Conservation (phyloP, 768 basidiomycete species). For the Fomitopsis pulvina region DNA sequence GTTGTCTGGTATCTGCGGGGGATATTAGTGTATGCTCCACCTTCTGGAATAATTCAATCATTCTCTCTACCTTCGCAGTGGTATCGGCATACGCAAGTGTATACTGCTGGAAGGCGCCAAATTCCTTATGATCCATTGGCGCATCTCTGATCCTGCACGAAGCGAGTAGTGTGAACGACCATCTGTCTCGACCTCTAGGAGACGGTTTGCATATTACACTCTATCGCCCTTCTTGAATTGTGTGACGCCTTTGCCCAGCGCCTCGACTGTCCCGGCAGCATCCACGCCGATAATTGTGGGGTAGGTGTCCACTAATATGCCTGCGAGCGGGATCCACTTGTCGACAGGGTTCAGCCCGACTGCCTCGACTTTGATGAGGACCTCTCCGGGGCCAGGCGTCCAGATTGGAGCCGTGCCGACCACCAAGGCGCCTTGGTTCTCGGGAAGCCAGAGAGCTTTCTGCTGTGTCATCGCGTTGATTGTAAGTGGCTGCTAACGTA, state of each 20-base stretch:
- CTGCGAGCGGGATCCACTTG: slow-evolving; percentile 13
- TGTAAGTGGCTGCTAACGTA: too few species aligned
- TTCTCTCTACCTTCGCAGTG: slow-evolving; percentile 13
- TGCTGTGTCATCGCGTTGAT: slow-evolving; percentile 4
- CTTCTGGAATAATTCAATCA: slow-evolving; percentile 14
- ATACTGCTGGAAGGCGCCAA: slow-evolving; percentile 17
- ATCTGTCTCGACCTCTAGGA: too few species aligned
- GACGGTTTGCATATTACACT: slow-evolving; percentile 23
- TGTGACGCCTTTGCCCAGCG: slow-evolving; percentile 27
- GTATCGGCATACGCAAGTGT: slow-evolving; percentile 18
- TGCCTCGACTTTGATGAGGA: slow-evolving; percentile 35
- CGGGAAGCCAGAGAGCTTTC: slow-evolving; percentile 10
- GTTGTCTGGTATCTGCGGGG: slow-evolving; percentile 27
- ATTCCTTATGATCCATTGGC: not conserved
- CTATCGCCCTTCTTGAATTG: slow-evolving; percentile 28
- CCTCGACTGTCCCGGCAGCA: slow-evolving; percentile 16
- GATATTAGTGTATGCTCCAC: not conserved
- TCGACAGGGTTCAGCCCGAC: slow-evolving; percentile 36
- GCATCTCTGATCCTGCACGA: not conserved
- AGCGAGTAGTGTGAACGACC: too few species aligned
- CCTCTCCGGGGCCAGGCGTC: slow-evolving; percentile 30
- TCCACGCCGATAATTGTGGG: slow-evolving; percentile 18
- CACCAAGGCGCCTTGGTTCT: slow-evolving; percentile 8
- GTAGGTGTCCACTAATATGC: slow-evolving; percentile 13
- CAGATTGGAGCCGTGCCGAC: slow-evolving; percentile 14